Evolutionary conservation across 495 filamentous ascomycete genomes (phyloP).

Genomic region (Cairneyella variabilis): DNA sequence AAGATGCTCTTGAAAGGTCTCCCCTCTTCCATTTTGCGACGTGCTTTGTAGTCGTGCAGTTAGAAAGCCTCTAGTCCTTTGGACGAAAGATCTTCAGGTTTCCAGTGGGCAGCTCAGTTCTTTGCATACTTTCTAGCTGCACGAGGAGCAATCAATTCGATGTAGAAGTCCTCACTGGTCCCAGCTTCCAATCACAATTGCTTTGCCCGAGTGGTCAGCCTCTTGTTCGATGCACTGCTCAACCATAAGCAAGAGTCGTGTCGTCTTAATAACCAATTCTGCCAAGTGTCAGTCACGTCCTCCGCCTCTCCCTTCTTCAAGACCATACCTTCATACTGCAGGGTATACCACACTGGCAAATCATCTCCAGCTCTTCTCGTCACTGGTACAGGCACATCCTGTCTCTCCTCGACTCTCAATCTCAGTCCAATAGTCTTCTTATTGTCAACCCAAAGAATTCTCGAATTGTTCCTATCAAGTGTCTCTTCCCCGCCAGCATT

Average conservation of each 20-base stretch:
- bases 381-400: slow-evolving; percentile 29
- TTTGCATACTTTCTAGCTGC: too few species aligned
- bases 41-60: too few species aligned
- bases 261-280: slow-evolving; percentile 48
- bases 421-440: slow-evolving; percentile 52
- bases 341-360: slow-evolving; percentile 45
- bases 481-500: slow-evolving; percentile 6
- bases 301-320: not conserved
- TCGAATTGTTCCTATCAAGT: slow-evolving; percentile 7
- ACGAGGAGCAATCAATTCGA: too few species aligned
- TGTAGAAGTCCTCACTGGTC: slow-evolving; percentile 6
- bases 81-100: too few species aligned
- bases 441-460: slow-evolving; percentile 56
- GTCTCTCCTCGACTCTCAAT: slow-evolving; percentile 45
- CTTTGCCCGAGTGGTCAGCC: slow-evolving; percentile 47
- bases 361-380: slow-evolving; percentile 50
- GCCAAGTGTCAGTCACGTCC: not conserved
- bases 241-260: slow-evolving; percentile 50
- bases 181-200: slow-evolving; percentile 51
- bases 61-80: too few species aligned
- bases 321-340: slow-evolving; percentile 56
- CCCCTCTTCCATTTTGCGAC: too few species aligned
- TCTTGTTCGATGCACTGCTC: slow-evolving; percentile 54
- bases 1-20: too few species aligned
- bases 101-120: too few species aligned